Evolutionary conservation across 306 rosid species (phyloP).

Genomic region (Corylus heterophylla): DNA sequence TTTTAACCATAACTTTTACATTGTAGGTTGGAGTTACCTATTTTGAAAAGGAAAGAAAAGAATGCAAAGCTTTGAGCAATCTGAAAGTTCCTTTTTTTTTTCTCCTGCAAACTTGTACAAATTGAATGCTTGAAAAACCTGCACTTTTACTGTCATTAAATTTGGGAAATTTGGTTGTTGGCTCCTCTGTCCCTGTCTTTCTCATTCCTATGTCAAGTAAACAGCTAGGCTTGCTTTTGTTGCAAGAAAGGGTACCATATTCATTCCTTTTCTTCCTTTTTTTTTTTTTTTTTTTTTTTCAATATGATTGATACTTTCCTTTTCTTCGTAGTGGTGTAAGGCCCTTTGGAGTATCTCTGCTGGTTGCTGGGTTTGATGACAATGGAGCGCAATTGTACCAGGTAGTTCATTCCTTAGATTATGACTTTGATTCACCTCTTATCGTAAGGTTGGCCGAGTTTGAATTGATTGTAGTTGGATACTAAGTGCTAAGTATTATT

Average conservation of each 20-base stretch:
- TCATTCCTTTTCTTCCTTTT: background rate
- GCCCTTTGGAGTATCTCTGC: conserved; percentile 95
- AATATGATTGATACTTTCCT: conserved; percentile 1
- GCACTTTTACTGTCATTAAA: background rate
- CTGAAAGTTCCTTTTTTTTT: background rate
- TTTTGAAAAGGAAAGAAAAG: background rate
- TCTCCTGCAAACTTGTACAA: background rate
- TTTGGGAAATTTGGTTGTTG: background rate
- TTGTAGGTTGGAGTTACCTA: background rate
- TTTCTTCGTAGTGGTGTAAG: conserved; percentile 74
- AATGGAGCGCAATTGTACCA: conserved; percentile 91
- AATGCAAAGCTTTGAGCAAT: background rate
- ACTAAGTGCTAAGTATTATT: background rate
- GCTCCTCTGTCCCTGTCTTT: background rate
- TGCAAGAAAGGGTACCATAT: background rate
- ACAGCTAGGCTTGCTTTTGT: background rate
- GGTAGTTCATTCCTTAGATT: conserved; percentile 29
- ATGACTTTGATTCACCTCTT: background rate
- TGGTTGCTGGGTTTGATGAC: conserved; percentile 92
- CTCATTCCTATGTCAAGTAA: background rate
- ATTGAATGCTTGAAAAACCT: background rate
- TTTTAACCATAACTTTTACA: background rate
- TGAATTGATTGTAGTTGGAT: background rate
- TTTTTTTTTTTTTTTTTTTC: background rate
- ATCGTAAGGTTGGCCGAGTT: background rate